phyloP scores from a whole-genome alignment of 75 land plant species.

The Selaginella moellendorffii region DNA sequence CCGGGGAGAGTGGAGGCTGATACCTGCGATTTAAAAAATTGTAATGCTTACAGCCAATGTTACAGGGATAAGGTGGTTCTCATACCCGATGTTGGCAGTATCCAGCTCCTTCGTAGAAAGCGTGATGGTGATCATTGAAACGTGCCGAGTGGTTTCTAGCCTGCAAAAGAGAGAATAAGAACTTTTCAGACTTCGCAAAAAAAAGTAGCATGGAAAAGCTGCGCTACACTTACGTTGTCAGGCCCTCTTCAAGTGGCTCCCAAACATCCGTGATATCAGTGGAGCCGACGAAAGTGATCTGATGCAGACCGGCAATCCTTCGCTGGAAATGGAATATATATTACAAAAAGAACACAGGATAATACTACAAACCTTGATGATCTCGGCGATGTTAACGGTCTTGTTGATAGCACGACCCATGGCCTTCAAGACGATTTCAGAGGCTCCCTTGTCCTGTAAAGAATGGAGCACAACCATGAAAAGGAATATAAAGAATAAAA shows the following conservation, averaged over 20 bases:
- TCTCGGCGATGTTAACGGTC: conserved; percentile 69
- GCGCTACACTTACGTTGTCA: conserved; percentile 14
- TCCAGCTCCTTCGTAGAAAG: neutral
- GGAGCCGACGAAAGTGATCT: conserved; percentile 74
- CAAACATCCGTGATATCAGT: conserved; percentile 89
- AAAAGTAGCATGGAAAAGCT: neutral
- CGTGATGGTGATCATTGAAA: conserved; percentile 2
- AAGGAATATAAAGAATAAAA: neutral
- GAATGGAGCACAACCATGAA: neutral
- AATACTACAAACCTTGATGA: conserved; percentile 52
- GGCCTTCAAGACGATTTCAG: conserved; percentile 76
- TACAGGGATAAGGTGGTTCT: neutral
- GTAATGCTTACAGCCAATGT: neutral
- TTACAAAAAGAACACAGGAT: no score
- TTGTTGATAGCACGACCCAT: conserved; percentile 97
- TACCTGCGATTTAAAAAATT: neutral
- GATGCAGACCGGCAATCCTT: conserved; percentile 87
- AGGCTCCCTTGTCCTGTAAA: conserved; percentile 41
- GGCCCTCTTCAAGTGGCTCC: conserved; percentile 96
- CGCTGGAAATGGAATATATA: conserved; percentile 30
- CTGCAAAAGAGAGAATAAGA: neutral
- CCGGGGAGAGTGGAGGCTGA: neutral
- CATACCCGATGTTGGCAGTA: neutral
- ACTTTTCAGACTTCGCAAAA: neutral
- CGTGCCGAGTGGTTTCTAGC: neutral